phyloP scores from a whole-genome alignment of 176 grass and related monocot species.

The Avena eriantha region DNA sequence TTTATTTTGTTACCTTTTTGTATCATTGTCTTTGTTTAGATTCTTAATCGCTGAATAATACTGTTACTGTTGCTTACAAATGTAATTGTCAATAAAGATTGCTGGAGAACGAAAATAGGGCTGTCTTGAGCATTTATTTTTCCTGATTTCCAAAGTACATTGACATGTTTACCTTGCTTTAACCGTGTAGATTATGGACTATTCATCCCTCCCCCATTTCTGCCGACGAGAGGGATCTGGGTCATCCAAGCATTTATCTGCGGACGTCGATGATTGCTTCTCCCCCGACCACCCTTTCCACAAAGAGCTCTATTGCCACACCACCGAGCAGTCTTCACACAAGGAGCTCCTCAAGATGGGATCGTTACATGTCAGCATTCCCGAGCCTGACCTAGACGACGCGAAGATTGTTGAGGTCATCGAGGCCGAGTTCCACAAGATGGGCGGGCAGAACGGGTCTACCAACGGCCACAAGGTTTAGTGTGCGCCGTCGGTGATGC shows the following conservation, averaged over 20 bases:
- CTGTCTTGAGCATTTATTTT: not conserved
- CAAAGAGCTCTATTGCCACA: slow-evolving; percentile 76
- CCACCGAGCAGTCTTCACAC: slow-evolving; percentile 50
- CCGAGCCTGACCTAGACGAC: slow-evolving; percentile 56
- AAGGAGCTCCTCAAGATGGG: slow-evolving; percentile 72
- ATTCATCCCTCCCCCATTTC: slow-evolving; percentile 85
- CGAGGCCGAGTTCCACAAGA: slow-evolving; percentile 79
- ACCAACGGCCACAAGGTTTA: slow-evolving; percentile 57
- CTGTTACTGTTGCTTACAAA: not conserved
- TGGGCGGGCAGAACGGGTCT: slow-evolving; percentile 48
- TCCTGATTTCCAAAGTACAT: not conserved
- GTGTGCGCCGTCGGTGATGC: not conserved
- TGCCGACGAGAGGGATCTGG: slow-evolving; percentile 69
- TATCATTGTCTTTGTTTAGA: not conserved
- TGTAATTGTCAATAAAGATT: not conserved
- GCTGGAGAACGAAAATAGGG: not conserved
- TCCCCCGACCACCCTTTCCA: slow-evolving; percentile 86
- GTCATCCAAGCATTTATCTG: slow-evolving; percentile 58
- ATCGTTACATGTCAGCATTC: slow-evolving; percentile 81
- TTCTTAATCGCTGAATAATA: not conserved
- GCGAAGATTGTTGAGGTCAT: slow-evolving; percentile 70
- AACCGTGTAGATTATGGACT: slow-evolving; percentile 77
- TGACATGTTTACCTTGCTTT: slow-evolving; percentile 22
- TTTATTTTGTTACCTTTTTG: not conserved
- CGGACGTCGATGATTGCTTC: slow-evolving; percentile 54